Evolutionary conservation across 257 asterid genomes (phyloP), one percentile per base, ranked within the genome.

Genomic region (Solanum pennellii): DNA sequence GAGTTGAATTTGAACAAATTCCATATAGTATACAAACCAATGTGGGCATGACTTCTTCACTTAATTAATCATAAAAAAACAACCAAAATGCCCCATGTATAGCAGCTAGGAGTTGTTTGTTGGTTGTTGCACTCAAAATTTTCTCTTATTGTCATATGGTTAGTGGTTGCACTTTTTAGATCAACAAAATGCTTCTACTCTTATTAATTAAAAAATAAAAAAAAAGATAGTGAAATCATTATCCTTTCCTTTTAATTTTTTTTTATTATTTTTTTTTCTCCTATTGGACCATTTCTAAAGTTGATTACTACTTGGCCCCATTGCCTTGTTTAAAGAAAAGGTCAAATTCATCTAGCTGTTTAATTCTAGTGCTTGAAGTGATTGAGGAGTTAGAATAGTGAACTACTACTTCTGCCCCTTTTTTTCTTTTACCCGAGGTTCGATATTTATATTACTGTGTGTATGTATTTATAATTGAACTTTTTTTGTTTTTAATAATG

Each of bases 121-220:
- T 89, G 92, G 92, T 84, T 71, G 94, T 88, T 89, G 91, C 89
- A 87, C 82, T 88, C 66, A 85, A 80, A 80, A 21, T 9, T 62
- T 14, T 47, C 35, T 73, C 83, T 31, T 16, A 56, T 86, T 37
- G 44, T 29, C 82, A 66, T 82, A 37, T 86, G 52, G 84, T 87
- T 59, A 84, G 84, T 80, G 87, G 87, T 85, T 87, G 86, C 90
- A 90, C 90, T 73, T 68, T 80, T 42, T 79, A 77, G 86, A 87
- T 83, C 84, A 87, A 80, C 89, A 85, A 8, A 86, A 90, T 87
- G 23, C 52, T 59, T 90, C 77, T 86, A 82, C 84, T 60, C 66
- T 75, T 44, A 41, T 59, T 56, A 56, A 56, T 56, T 59, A 59
- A 59, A 18, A 44, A 41, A 41, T 7, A 60, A 49, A 86, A 42